These are phyloP conservation scores for Diaporthe eres DNA, from an alignment of 2,329 filamentous ascomycete genomes.

Conservation along the genomic window DNA sequence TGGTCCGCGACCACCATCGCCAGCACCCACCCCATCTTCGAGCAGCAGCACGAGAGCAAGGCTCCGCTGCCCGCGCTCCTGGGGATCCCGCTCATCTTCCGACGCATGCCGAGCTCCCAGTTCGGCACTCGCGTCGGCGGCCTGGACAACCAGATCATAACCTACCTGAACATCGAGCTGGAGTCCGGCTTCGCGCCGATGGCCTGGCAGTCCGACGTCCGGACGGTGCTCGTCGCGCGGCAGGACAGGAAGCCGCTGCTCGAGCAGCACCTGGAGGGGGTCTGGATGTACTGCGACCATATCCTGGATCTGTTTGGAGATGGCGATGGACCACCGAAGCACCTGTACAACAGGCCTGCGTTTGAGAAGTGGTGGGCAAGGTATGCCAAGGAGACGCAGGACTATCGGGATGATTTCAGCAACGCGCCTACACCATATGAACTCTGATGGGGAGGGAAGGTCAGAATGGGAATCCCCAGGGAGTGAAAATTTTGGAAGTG, in stretches of 20 bases:
- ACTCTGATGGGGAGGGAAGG: not conserved
- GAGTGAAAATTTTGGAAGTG: too few species aligned
- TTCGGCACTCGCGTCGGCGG: not conserved
- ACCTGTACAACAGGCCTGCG: not conserved
- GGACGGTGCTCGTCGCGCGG: conserved; percentile 2
- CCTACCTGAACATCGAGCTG: conserved; percentile 11
- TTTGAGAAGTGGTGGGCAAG: conserved; percentile 18
- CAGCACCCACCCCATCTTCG: conserved; percentile 5
- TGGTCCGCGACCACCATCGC: not conserved
- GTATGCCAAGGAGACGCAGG: not conserved
- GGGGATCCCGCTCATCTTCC: not conserved
- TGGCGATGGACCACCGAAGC: not conserved
- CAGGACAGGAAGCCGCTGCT: conserved; percentile 3
- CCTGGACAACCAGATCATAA: conserved; percentile 15
- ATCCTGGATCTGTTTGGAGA: conserved; percentile 1
- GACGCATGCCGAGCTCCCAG: not conserved
- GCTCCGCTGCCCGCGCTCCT: not conserved
- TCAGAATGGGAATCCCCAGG: not conserved
- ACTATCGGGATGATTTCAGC: not conserved
- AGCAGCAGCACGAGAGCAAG: not conserved
- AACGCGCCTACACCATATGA: conserved; percentile 1
- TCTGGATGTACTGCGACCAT: conserved; percentile 18
- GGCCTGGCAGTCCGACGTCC: not conserved
- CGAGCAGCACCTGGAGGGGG: not conserved
- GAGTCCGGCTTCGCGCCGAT: not conserved